Percentiles rank a stretch among this genome's conserved stretches.
Conservation (phyloP, 768 basidiomycete genomes). For the Macrolepiota fuliginosa region DNA sequence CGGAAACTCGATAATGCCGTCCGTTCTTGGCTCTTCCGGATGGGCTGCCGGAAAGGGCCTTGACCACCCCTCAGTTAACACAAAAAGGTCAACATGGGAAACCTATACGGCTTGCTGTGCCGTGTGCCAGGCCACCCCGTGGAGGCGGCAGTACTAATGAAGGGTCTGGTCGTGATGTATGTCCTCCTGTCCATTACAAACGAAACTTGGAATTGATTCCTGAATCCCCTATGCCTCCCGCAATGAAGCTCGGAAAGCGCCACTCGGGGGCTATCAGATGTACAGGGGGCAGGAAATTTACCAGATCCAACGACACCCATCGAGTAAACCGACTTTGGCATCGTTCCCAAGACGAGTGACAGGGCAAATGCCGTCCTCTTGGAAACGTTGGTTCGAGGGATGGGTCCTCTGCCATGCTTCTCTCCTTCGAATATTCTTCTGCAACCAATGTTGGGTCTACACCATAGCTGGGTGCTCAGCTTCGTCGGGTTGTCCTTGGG, state of each 20-base stretch:
- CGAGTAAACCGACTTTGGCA: neutral
- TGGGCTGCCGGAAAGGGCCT: too few species aligned
- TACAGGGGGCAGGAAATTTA: neutral
- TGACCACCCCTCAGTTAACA: too few species aligned
- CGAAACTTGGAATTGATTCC: neutral
- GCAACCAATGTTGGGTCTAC: neutral
- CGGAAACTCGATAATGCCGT: too few species aligned
- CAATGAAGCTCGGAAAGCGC: neutral
- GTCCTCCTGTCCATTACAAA: neutral
- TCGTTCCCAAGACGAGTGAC: constrained; percentile 10
- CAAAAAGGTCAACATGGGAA: too few species aligned
- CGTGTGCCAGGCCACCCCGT: too few species aligned
- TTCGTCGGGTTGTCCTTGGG: neutral
- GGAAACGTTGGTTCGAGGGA: neutral
- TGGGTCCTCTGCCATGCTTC: neutral
- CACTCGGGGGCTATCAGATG: neutral
- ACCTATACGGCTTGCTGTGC: too few species aligned
- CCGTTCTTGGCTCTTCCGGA: too few species aligned
- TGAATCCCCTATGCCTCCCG: neutral
- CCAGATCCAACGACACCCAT: neutral
- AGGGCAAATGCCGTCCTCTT: constrained; percentile 9
- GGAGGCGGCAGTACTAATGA: too few species aligned
- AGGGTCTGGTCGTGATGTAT: neutral
- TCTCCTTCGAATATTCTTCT: neutral
- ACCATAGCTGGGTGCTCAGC: neutral